These are phyloP conservation scores for Brassica incana DNA, from an alignment of 345 rosid genomes.

Conservation along the genomic window DNA sequence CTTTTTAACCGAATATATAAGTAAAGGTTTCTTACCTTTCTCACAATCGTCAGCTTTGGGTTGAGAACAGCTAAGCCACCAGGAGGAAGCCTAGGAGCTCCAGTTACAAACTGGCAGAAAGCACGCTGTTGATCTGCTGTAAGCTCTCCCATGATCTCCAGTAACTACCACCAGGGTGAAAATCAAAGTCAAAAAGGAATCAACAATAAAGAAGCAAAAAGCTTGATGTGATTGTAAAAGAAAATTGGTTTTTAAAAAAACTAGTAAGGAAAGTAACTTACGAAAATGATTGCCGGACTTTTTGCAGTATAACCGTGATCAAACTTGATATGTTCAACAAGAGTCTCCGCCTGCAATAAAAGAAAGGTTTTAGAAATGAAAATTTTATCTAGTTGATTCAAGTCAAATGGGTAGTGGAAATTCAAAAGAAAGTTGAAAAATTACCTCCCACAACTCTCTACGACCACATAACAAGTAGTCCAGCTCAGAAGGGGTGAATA, in stretches of 20 bases:
- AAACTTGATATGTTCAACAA: conserved; percentile 89
- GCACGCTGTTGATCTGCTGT: conserved; percentile 96
- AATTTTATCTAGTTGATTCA: not conserved
- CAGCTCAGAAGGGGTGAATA: conserved; percentile 83
- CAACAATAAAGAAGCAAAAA: conserved; percentile 7
- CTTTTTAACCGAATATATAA: not conserved
- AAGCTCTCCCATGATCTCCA: conserved; percentile 97
- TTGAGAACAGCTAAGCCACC: conserved; percentile 95
- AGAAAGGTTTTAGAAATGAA: not conserved
- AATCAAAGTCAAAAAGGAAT: conserved; percentile 8
- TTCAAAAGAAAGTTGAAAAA: not conserved
- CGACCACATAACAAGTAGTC: conserved; percentile 97
- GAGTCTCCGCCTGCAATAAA: conserved; percentile 72
- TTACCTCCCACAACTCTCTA: conserved; percentile 98
- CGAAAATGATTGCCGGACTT: conserved; percentile 87
- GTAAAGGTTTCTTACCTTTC: conserved; percentile 63
- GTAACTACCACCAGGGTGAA: conserved; percentile 49
- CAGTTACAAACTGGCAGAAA: conserved; percentile 98
- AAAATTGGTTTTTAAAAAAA: not conserved
- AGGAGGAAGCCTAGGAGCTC: conserved; percentile 99
- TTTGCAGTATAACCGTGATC: conserved; percentile 98
- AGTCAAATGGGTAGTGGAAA: not conserved
- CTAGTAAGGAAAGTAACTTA: conserved; percentile 36
- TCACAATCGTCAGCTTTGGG: conserved; percentile 94
- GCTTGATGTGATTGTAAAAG: not conserved